Evolutionary conservation across 2,329 filamentous ascomycete genomes (phyloP).

Genomic region (Trichoderma sp.): DNA sequence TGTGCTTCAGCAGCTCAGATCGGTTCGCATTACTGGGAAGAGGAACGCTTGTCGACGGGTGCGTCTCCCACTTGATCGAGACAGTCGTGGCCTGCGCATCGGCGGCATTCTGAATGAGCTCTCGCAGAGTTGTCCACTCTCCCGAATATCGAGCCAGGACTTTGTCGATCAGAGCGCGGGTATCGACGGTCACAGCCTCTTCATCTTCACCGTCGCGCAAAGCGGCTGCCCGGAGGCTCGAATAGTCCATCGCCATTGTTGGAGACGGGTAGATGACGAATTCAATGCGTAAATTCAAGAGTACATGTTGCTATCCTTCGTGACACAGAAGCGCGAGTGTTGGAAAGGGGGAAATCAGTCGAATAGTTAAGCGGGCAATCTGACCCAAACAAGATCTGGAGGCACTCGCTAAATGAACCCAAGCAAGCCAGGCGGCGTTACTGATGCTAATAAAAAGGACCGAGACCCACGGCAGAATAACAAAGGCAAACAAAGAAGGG

Average conservation of each 20-base stretch:
- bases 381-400: neutral
- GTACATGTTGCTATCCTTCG: constrained; percentile 11
- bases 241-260: constrained; percentile 62
- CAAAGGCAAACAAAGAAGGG: neutral
- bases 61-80: constrained; percentile 87
- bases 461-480: neutral
- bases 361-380: neutral
- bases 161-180: constrained; percentile 94
- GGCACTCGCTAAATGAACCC: neutral
- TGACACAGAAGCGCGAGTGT: neutral
- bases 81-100: constrained; percentile 91
- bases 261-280: neutral
- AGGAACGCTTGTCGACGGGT: constrained; percentile 78
- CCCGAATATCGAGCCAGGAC: constrained; percentile 94
- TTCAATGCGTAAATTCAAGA: neutral
- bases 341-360: neutral
- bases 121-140: constrained; percentile 87
- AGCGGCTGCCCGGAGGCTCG: constrained; percentile 80
- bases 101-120: constrained; percentile 97
- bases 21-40: constrained; percentile 65
- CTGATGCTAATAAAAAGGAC: neutral
- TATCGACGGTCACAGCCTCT: constrained; percentile 97
- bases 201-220: constrained; percentile 85
- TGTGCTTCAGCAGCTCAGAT: constrained; percentile 77
- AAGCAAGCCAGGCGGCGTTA: neutral